phyloP scores from a whole-genome alignment of 371 early-diverging fungal species.

The Mortierella sp. region DNA sequence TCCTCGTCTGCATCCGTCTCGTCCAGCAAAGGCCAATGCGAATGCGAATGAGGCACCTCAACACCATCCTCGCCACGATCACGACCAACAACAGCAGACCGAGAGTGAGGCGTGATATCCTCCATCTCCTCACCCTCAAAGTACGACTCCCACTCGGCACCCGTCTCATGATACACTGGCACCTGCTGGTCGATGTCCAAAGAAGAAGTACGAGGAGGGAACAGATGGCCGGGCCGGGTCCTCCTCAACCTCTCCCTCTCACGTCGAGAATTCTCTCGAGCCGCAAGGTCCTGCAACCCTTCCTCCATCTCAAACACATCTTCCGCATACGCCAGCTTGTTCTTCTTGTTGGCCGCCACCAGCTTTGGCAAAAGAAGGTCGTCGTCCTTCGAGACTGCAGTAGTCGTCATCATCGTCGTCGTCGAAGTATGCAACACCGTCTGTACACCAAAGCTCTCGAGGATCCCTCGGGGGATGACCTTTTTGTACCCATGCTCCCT shows the following conservation, averaged over 20 bases:
- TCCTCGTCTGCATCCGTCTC: not conserved
- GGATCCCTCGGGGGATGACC: constrained; percentile 27
- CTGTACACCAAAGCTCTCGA: constrained; percentile 36
- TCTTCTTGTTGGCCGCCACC: not conserved
- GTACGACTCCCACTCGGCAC: constrained; percentile 3
- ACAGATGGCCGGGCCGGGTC: not conserved
- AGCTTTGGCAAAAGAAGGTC: not conserved
- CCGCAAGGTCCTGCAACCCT: constrained; percentile 24
- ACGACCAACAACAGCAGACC: not conserved
- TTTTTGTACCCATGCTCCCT: constrained; percentile 22
- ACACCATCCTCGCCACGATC: not conserved
- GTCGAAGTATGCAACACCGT: constrained; percentile 32
- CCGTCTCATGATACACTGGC: too few species aligned
- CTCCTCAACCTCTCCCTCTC: constrained; percentile 18
- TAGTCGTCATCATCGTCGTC: constrained; percentile 19
- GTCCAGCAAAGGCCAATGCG: not conserved
- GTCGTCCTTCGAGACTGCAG: not conserved
- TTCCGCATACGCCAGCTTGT: constrained; percentile 22
- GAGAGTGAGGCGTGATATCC: not conserved
- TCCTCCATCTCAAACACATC: constrained; percentile 51
- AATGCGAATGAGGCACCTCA: too few species aligned
- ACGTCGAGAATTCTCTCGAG: constrained; percentile 17
- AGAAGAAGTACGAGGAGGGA: not conserved
- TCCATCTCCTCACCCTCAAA: constrained; percentile 28
- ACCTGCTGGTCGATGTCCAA: not conserved